These are phyloP conservation scores for Penicillium sp. DNA, from an alignment of 2,329 filamentous ascomycete species.

Conservation along the genomic window DNA sequence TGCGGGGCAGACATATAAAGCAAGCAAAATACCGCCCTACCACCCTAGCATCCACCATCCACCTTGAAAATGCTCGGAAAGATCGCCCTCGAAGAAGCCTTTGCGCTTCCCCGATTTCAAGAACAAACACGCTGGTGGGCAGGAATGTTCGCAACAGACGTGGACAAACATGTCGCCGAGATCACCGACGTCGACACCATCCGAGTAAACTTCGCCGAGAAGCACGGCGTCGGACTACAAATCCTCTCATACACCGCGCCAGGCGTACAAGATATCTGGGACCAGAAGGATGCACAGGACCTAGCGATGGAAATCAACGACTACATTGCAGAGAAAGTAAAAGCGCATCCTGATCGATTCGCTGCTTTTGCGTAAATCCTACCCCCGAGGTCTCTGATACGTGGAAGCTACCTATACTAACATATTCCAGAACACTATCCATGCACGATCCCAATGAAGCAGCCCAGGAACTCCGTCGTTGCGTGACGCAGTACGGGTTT, in stretches of 20 bases:
- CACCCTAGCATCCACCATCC: background rate
- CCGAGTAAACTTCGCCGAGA: conserved; percentile 42
- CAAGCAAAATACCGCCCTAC: background rate
- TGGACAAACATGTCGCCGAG: conserved; percentile 55
- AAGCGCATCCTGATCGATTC: conserved; percentile 40
- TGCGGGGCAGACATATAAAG: conserved; percentile 1
- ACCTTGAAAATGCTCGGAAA: conserved; percentile 52
- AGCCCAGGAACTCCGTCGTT: conserved; percentile 41
- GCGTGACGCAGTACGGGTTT: conserved; percentile 57
- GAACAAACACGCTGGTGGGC: conserved; percentile 61
- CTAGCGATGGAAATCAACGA: conserved; percentile 47
- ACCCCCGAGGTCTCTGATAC: no score
- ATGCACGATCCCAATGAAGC: conserved; percentile 43
- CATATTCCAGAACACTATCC: conserved; percentile 27
- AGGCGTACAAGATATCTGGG: conserved; percentile 47
- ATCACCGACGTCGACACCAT: conserved; percentile 49
- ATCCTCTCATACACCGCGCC: conserved; percentile 49
- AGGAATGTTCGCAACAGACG: conserved; percentile 54
- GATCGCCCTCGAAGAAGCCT: conserved; percentile 59
- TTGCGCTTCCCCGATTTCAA: conserved; percentile 55
- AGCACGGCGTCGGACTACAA: conserved; percentile 46
- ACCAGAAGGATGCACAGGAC: conserved; percentile 42
- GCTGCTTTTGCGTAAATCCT: conserved; percentile 41
- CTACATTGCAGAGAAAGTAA: conserved; percentile 44
- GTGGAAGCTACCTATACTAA: background rate